Conservation (phyloP, 768 basidiomycete genomes). For the Tephrocybe sp. region DNA sequence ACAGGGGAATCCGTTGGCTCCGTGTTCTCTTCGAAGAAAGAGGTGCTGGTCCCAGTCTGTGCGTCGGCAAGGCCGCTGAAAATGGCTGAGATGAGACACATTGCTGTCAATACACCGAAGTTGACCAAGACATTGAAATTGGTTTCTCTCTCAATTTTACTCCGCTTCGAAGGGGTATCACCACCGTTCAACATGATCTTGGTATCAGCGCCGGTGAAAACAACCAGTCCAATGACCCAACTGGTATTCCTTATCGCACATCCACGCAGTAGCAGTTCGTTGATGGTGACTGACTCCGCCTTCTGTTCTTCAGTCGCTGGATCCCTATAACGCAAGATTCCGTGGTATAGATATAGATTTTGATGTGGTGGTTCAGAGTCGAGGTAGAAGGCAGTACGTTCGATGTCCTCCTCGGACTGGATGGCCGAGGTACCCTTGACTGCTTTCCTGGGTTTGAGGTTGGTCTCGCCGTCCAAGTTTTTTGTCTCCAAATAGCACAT, state of each 20-base stretch:
- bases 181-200: slow-evolving; percentile 94
- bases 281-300: slow-evolving; percentile 79
- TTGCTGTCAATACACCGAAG: slow-evolving; percentile 71
- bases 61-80: slow-evolving; percentile 73
- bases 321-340: slow-evolving; percentile 76
- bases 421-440: slow-evolving; percentile 76
- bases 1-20: slow-evolving; percentile 60
- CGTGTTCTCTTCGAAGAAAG: slow-evolving; percentile 68
- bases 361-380: slow-evolving; percentile 94
- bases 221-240: slow-evolving; percentile 94
- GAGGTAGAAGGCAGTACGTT: slow-evolving; percentile 82
- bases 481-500: slow-evolving; percentile 97
- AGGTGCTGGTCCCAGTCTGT: slow-evolving; percentile 59
- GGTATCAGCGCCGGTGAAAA: slow-evolving; percentile 90
- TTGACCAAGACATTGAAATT: slow-evolving; percentile 98
- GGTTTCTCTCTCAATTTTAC: slow-evolving; percentile 97
- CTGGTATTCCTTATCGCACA: slow-evolving; percentile 87
- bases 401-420: slow-evolving; percentile 84
- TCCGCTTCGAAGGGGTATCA: slow-evolving; percentile 92
- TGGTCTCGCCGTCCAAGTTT: slow-evolving; percentile 97
- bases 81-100: slow-evolving; percentile 78
- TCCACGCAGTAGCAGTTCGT: slow-evolving; percentile 89
- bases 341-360: slow-evolving; percentile 90
- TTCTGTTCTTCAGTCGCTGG: slow-evolving; percentile 47
- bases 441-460: slow-evolving; percentile 84